These are phyloP conservation scores for Rhodotorula graminis DNA, from an alignment of 768 basidiomycete species.

Conservation along the genomic window DNA sequence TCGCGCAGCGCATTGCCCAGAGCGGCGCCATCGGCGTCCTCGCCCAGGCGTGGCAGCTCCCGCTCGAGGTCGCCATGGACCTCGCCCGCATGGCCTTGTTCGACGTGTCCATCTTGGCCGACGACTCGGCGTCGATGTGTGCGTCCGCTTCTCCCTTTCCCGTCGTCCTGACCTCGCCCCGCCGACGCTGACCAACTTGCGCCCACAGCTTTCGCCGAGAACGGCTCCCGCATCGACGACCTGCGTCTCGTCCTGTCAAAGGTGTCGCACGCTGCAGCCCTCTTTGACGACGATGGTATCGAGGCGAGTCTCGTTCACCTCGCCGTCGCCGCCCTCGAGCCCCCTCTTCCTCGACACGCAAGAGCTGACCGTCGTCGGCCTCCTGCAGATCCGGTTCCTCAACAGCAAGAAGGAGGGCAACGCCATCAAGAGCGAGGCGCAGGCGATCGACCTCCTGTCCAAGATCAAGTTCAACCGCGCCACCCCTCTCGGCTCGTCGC, in stretches of 20 bases:
- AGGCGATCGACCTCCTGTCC: slow-evolving; percentile 45
- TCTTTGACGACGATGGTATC: slow-evolving; percentile 48
- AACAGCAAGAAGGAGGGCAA: slow-evolving; percentile 49
- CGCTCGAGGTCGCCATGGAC: slow-evolving; percentile 50
- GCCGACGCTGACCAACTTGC: no score
- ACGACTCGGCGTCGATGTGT: slow-evolving; percentile 42
- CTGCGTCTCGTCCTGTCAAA: slow-evolving; percentile 45
- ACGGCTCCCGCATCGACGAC: slow-evolving; percentile 51
- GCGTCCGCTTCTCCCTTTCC: background rate
- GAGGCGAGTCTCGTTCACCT: slow-evolving; percentile 29
- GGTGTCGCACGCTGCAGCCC: slow-evolving; percentile 10
- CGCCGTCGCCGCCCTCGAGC: background rate
- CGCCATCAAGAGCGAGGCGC: slow-evolving; percentile 46
- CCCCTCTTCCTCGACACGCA: no score
- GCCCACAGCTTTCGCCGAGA: slow-evolving; percentile 45
- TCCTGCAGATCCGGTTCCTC: slow-evolving; percentile 47
- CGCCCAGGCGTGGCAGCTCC: slow-evolving; percentile 49
- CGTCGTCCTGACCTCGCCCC: background rate
- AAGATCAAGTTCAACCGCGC: slow-evolving; percentile 47
- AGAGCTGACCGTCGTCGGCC: no score
- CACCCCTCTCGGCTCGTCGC: slow-evolving; percentile 48
- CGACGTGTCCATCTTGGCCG: slow-evolving; percentile 45
- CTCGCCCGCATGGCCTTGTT: slow-evolving; percentile 49
- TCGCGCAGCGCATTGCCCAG: slow-evolving; percentile 48
- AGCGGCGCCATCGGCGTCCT: slow-evolving; percentile 47